A percentile compares a stretch with the other conserved stretches of the same genome.
phyloP scores from a whole-genome alignment of 331 rosid genomes.

The Dryas integrifolia region DNA sequence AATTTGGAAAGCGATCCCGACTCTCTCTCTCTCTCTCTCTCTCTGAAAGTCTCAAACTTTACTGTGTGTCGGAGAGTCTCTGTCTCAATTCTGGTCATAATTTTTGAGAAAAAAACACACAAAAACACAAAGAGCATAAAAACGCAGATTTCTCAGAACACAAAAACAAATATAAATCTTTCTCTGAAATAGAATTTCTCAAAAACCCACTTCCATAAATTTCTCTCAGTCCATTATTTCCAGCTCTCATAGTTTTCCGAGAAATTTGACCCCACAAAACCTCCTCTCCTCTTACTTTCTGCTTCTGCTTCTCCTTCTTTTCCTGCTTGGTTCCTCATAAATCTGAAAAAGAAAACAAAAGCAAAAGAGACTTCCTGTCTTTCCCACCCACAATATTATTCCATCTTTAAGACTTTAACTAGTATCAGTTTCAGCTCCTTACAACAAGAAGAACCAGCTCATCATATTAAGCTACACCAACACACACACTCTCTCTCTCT shows the following conservation, averaged over 20 bases:
- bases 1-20: constrained; percentile 31
- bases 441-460: constrained; percentile 23
- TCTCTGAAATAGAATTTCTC: constrained; percentile 26
- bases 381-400: constrained; percentile 5
- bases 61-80: too few species aligned
- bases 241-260: constrained; percentile 27
- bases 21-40: constrained; percentile 1
- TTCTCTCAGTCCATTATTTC: neutral
- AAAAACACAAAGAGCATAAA: constrained; percentile 5
- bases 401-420: neutral
- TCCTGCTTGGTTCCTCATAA: constrained; percentile 43
- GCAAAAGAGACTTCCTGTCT: constrained; percentile 29
- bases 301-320: constrained; percentile 7
- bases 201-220: constrained; percentile 19
- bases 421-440: constrained; percentile 21
- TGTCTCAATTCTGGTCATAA: neutral
- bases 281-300: constrained; percentile 7
- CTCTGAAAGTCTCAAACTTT: neutral
- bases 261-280: constrained; percentile 35
- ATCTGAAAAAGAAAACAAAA: constrained; percentile 13
- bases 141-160: constrained; percentile 28
- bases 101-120: neutral
- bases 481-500: too few species aligned
- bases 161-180: constrained; percentile 5
- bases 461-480: neutral